Evolutionary conservation across 2,329 filamentous ascomycete species (phyloP), one percentile per base, ranked within the genome.

Genomic region (Penicillium expansum): DNA sequence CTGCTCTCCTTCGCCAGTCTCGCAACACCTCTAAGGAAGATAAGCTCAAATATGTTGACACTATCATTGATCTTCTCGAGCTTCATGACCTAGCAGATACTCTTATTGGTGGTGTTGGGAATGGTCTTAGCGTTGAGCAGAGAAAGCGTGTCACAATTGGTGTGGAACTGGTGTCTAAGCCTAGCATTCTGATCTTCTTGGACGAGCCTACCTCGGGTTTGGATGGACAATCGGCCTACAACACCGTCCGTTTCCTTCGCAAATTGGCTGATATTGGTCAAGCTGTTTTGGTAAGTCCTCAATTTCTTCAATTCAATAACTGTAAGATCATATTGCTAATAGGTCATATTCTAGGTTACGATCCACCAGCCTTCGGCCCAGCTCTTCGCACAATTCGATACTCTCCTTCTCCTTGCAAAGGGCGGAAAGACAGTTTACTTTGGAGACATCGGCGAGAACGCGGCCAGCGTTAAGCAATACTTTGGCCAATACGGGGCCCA

Each of bases 381-480:
- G 20, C 76, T 89, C 1, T 85, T 88, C 54, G 80, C 86, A 58
- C 80, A 88, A 63, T 89, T 89, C 69, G 86, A 89, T 67, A 86
- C 86, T 74, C 82, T 89, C 2, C 77, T 89, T 0, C 82, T 85
- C 1, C 77, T 89, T 11, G 84, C 85, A 56, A 83, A 79, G 1
- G 85, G 84, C 10, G 86, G 85, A 18, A 85, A 86, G 66, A 86
- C 83, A 0, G 86, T 87, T 62, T 90, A 89, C 71, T 89, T 89
- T 58, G 87, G 87, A 5, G 67, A 70, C 10, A 83, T 89, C 11
- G 87, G 87, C 39, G 80, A 87, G 20, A 84, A 86, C 52, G 85
- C 84, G 1, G 74, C 78, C 3, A 80, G 80, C 13, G 80, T 88
- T 1, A 83, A 85, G 61, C 77, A 86, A 27, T 89, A 90, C 69